Evolutionary conservation across 2,329 filamentous ascomycete genomes (phyloP).

Genomic region (Stachybotrys echinatus): DNA sequence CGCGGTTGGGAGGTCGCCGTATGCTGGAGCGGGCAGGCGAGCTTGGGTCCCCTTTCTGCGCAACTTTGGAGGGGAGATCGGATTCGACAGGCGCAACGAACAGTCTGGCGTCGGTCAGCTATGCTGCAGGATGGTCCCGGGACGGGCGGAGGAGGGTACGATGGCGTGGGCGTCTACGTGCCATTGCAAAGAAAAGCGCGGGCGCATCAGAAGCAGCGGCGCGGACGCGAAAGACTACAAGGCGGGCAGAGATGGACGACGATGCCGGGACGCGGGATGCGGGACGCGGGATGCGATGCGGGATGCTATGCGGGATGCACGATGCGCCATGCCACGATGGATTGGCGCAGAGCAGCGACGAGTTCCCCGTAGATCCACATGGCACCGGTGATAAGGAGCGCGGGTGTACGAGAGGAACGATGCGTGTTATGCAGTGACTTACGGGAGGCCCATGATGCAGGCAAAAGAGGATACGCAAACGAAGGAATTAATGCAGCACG

Average conservation of each 20-base stretch:
- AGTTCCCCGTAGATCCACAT: no score
- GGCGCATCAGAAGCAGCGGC: no score
- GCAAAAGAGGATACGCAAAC: slow-evolving; percentile 2
- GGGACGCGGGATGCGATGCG: no score
- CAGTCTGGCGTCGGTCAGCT: slow-evolving; percentile 29
- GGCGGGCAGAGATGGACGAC: no score
- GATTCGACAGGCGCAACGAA: slow-evolving; percentile 42
- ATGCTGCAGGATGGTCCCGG: no score
- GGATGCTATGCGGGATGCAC: no score
- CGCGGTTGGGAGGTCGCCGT: slow-evolving; percentile 27
- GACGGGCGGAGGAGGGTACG: no score
- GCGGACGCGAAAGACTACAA: no score
- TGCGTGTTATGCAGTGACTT: slow-evolving; percentile 25
- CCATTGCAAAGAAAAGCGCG: background rate
- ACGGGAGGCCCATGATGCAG: slow-evolving; percentile 41
- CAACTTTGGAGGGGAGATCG: slow-evolving; percentile 30
- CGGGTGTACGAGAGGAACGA: slow-evolving; percentile 5
- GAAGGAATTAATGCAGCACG: background rate
- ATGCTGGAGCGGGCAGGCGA: slow-evolving; percentile 34
- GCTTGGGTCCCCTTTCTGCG: slow-evolving; percentile 19
- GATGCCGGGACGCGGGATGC: no score
- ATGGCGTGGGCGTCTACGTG: background rate
- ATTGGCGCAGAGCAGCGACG: no score
- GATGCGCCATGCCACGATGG: no score
- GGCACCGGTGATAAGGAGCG: slow-evolving; percentile 2